Base-by-base conservation (phyloP, 176 grass and related monocot species). In the Tillandsia leiboldiana region DNA sequence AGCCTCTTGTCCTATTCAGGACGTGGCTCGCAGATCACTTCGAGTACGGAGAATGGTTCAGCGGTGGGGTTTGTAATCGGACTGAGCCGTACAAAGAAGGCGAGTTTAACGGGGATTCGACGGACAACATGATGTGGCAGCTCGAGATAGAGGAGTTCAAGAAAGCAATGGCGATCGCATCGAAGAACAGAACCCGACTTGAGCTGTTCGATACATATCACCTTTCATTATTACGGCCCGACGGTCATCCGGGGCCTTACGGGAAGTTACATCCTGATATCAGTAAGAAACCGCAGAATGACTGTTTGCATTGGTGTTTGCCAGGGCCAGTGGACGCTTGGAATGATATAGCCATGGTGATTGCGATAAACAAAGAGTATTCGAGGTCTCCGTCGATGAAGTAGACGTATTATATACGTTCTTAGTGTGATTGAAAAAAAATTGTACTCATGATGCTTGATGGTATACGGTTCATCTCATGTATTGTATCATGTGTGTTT, bases 261-360 rank as follows among this genome's bases (percentile, higher is more conserved):
- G 74, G 87, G 62, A 69, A 48, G 3, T 90, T 75, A 15, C 95
- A 88, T 70, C 95, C 95, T 27, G 15, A 61, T 93, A 71, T 9
- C 17, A 75, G 2, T 67, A 84, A 17, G 80, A 61, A 61, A 6
- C 75, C 87, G 29, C 84, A 90, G 67, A 90, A 90, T 72, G 95
- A 94, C 77, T 99, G 95, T 65, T 68, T 99, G 48, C 90, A 99
- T 73, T 99, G 94, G 94, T 94, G 95, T 70, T 64, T 99, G 69
- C 90, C 95, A 0, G 90, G 95, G 0, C 77, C 82, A 27, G 77
- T 94, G 3, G 95, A 99, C 70, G 48, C 68, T 1, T 94, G 95
- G 94, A 99, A 90, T 22, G 82, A 99, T 57, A 18, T 90, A 66
- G 54, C 88, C 20, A 88, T 90, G 91, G 50, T 78, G 73, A 87